Conservation (phyloP, 192 early-diverging fungal genomes). For the Backusella psychrophila region DNA sequence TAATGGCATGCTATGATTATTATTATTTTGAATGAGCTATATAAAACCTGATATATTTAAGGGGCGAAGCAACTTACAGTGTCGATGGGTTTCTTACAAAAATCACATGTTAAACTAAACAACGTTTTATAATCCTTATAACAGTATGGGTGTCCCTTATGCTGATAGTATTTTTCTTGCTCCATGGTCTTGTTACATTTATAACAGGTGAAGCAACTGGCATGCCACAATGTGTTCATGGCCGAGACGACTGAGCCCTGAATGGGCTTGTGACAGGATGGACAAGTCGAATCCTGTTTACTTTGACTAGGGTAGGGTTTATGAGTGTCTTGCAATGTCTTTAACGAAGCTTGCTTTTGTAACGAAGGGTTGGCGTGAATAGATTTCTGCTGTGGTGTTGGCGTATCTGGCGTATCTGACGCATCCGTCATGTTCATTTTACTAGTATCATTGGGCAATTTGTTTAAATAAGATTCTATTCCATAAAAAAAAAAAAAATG, state of each 20-base stretch:
- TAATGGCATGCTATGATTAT: slow-evolving; percentile 30
- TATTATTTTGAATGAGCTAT: not conserved
- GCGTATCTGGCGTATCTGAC: not conserved
- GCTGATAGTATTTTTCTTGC: slow-evolving; percentile 52
- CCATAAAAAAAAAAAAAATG: not conserved
- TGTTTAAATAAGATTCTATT: not conserved
- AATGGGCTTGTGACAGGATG: slow-evolving; percentile 47
- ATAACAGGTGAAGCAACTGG: slow-evolving; percentile 49
- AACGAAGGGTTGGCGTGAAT: not conserved
- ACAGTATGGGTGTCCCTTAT: slow-evolving; percentile 54
- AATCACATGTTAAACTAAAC: slow-evolving; percentile 53
- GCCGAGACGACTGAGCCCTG: slow-evolving; percentile 49
- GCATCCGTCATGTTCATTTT: not conserved
- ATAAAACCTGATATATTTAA: not conserved
- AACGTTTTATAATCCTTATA: slow-evolving; percentile 47
- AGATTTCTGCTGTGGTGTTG: not conserved
- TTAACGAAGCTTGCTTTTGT: not conserved
- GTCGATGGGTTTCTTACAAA: slow-evolving; percentile 58
- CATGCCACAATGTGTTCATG: slow-evolving; percentile 52
- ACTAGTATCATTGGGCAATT: not conserved
- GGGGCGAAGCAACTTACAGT: slow-evolving; percentile 2
- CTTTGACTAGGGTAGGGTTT: not conserved
- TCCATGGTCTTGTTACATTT: slow-evolving; percentile 46
- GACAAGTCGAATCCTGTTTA: slow-evolving; percentile 21
- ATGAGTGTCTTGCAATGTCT: not conserved